Conservation (phyloP, 208 protist species). For the Kentomonas sorsogonicus region DNA sequence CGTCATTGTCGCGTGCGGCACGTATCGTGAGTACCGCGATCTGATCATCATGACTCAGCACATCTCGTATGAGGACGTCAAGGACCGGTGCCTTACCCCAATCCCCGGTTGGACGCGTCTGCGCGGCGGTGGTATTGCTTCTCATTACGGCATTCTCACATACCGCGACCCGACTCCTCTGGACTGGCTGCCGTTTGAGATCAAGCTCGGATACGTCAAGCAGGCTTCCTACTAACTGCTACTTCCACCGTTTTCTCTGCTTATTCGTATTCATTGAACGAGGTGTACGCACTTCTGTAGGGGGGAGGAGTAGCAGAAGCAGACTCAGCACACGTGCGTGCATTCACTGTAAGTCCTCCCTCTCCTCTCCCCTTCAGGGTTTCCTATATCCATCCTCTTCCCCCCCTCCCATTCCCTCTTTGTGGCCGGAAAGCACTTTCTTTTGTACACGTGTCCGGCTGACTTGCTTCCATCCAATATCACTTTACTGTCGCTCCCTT, state of each 20-base stretch:
- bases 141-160: constrained; percentile 55
- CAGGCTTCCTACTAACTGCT: constrained; percentile 77
- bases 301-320: not conserved
- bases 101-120: constrained; percentile 83
- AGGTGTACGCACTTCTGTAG: not conserved
- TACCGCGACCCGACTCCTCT: constrained; percentile 84
- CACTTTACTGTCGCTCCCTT: too few species aligned
- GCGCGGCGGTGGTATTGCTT: constrained; percentile 52
- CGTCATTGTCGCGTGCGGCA: constrained; percentile 35
- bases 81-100: constrained; percentile 83
- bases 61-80: constrained; percentile 85
- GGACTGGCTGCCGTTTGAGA: constrained; percentile 86
- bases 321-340: not conserved
- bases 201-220: constrained; percentile 87
- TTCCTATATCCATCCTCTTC: not conserved
- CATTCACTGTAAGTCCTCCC: not conserved
- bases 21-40: constrained; percentile 82
- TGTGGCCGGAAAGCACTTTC: not conserved
- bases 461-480: too few species aligned
- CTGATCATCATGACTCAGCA: constrained; percentile 80
- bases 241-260: constrained; percentile 10
- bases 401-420: not conserved
- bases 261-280: not conserved
- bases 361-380: not conserved
- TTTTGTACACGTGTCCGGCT: too few species aligned